Base-by-base conservation (phyloP, 352 stramenopile genomes). In the Globisporangium yorkense region DNA sequence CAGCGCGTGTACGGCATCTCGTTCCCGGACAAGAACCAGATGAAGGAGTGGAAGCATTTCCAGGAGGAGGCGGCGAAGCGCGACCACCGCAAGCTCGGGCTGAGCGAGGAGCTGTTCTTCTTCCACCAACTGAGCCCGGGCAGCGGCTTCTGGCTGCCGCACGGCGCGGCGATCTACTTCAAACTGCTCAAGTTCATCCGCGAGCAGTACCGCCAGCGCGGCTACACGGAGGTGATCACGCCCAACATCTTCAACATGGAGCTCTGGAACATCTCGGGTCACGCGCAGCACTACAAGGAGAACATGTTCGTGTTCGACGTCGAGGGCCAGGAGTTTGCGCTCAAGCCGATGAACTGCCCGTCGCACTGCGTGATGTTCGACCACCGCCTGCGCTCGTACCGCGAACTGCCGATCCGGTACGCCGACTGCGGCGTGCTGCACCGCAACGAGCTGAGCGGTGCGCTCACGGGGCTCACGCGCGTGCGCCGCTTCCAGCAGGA, bases 271-370 rank as follows among this genome's bases (percentile, higher is more conserved):
- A 99, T 91, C 12, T 98, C 89, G 3, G 97, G 97, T 6, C 97
- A 99, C 65, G 89, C 95, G 59, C 80, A 99, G 65, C 98, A 99
- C 72, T 99, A 99, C 76, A 64, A 89, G 29, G 88, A 98, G 45
- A 91, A 98, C 60, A 99, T 99, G 97, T 99, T 92, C 41, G 80
- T 93, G 79, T 80, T 80, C 39, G 91, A 99, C 50, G 66, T 51
- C 13, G 89, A 97, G 49, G 80, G 82, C 33, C 89, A 99, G 50
- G 65, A 96, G 46, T 99, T 98, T 70, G 96, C 97, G 55, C 88
- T 99, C 63, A 99, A 98, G 68, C 97, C 97, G 27, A 99, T 99
- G 97, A 99, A 99, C 76, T 99, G 97, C 61, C 97, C 97, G 0
- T 97, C 97, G 51, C 96, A 99, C 71, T 99, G 96, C 67, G 72